Conservation (phyloP, 2,329 filamentous ascomycete genomes). For the Cytospora schulzeri region DNA sequence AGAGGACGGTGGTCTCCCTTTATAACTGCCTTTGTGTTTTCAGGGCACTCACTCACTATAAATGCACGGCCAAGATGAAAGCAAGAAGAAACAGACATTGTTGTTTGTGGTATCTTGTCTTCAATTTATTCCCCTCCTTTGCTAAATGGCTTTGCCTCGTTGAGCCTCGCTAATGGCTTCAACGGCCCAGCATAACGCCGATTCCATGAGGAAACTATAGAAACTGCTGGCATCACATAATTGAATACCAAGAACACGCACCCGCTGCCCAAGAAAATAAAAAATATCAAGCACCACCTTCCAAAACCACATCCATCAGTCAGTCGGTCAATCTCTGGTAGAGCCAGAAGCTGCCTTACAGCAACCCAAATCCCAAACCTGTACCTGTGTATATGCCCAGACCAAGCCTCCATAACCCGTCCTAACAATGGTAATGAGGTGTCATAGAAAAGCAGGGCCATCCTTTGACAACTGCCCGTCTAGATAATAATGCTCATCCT, state of each 20-base stretch:
- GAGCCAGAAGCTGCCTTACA: neutral
- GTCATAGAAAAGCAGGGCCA: neutral
- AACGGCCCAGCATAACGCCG: neutral
- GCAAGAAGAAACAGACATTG: too few species aligned
- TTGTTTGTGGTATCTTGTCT: neutral
- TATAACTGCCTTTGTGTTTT: too few species aligned
- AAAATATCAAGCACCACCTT: neutral
- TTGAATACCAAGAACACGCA: conserved; percentile 5
- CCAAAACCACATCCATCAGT: neutral
- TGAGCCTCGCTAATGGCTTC: neutral
- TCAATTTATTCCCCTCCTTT: neutral
- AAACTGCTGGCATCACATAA: conserved; percentile 1
- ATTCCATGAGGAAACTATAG: conserved; percentile 8
- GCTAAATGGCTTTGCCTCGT: neutral
- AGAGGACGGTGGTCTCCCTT: too few species aligned
- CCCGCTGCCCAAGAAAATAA: conserved; percentile 10
- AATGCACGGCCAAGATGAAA: too few species aligned
- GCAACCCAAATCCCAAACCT: neutral
- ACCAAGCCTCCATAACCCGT: neutral
- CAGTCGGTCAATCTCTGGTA: neutral
- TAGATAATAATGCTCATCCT: neutral
- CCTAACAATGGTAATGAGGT: neutral
- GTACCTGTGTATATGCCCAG: neutral
- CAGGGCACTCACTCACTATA: too few species aligned
- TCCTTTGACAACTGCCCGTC: neutral